Percentiles rank a stretch among this genome's conserved stretches.
Conservation (phyloP, 164 flowering plant genomes). For the Tetracentron sinense region DNA sequence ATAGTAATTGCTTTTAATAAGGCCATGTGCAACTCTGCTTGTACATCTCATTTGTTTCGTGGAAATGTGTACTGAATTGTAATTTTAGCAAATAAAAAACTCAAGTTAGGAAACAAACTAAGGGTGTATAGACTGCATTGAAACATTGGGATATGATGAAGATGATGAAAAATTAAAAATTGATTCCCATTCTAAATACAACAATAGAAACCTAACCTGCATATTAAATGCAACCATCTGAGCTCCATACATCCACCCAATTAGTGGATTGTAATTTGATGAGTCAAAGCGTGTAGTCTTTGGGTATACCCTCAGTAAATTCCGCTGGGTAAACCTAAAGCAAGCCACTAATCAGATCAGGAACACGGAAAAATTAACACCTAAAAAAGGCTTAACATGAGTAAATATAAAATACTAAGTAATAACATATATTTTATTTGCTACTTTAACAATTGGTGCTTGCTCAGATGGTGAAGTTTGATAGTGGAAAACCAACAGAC, state of each 20-base stretch:
- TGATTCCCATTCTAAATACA: background rate
- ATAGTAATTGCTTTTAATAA: too few relatives aligned
- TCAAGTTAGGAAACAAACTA: too few relatives aligned
- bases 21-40: too few relatives aligned
- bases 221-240: slow-evolving; percentile 55
- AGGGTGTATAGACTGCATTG: too few relatives aligned
- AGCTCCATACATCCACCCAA: slow-evolving; percentile 50
- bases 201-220: slow-evolving; percentile 31
- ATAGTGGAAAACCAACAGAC: too few relatives aligned
- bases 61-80: too few relatives aligned
- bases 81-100: too few relatives aligned
- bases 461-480: too few relatives aligned
- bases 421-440: too few relatives aligned
- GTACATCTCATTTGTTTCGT: too few relatives aligned
- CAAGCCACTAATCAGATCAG: slow-evolving; percentile 2
- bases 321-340: slow-evolving; percentile 40
- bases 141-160: too few relatives aligned
- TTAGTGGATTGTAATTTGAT: slow-evolving; percentile 43
- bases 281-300: slow-evolving; percentile 38
- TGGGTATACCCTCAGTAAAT: slow-evolving; percentile 42
- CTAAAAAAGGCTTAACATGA: background rate
- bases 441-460: too few relatives aligned
- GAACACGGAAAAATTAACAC: background rate
- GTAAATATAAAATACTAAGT: background rate
- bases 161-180: background rate